These are phyloP conservation scores for Ogataea siamensis DNA, from an alignment of 805 yeast species.

Conservation along the genomic window DNA sequence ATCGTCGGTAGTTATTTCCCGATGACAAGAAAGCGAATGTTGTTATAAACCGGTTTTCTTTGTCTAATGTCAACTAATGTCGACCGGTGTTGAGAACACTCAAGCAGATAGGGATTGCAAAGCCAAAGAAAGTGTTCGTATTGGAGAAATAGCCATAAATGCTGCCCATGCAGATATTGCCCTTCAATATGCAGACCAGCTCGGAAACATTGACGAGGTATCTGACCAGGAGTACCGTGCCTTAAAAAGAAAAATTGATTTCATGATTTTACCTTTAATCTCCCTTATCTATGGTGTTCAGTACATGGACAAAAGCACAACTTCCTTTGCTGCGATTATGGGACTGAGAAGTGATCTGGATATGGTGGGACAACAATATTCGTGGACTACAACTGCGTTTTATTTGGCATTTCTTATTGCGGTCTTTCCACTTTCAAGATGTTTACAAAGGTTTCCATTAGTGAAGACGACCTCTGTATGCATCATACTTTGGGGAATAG, in stretches of 20 bases:
- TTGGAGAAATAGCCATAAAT: too few relatives aligned
- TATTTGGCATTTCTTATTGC: conserved; percentile 48
- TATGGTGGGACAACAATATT: conserved; percentile 42
- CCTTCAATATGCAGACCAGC: neutral
- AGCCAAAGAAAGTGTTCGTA: too few relatives aligned
- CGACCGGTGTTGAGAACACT: too few relatives aligned
- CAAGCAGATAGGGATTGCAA: too few relatives aligned
- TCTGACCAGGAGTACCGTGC: neutral
- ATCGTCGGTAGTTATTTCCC: too few relatives aligned
- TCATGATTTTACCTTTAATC: conserved; percentile 49
- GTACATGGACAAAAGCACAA: conserved; percentile 59
- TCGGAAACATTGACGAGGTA: neutral
- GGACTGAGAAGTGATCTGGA: conserved; percentile 50
- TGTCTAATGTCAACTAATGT: too few relatives aligned
- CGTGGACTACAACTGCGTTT: conserved; percentile 34
- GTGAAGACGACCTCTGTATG: conserved; percentile 47
- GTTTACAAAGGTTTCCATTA: conserved; percentile 46
- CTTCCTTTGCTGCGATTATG: conserved; percentile 54
- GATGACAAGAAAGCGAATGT: too few relatives aligned
- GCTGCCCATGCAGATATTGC: neutral
- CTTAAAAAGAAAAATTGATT: conserved; percentile 32
- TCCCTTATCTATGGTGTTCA: conserved; percentile 49
- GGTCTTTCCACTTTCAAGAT: conserved; percentile 48
- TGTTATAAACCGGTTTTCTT: too few relatives aligned
- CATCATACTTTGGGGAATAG: conserved; percentile 48